These are phyloP conservation scores for Fusarium algeriense DNA, from an alignment of 2,329 filamentous ascomycete species.

Conservation along the genomic window DNA sequence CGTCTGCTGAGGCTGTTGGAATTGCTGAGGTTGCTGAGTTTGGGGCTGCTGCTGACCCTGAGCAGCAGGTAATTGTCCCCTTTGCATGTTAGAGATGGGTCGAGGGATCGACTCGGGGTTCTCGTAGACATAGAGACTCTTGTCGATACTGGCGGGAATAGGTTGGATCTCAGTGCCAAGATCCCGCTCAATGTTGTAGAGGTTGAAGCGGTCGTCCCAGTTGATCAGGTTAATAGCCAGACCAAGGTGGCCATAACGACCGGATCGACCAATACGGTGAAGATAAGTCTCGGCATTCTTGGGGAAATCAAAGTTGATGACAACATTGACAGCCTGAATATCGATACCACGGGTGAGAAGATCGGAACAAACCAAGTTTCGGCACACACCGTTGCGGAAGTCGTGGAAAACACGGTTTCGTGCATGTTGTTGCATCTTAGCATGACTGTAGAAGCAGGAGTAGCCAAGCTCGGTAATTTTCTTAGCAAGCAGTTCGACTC, in stretches of 20 bases:
- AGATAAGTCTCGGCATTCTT: conserved; percentile 99
- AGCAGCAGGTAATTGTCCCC: conserved; percentile 44
- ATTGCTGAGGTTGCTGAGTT: conserved; percentile 47
- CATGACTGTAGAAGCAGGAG: conserved; percentile 99
- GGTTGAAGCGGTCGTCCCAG: conserved; percentile 98
- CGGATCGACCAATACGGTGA: conserved; percentile 97
- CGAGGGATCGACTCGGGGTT: conserved; percentile 94
- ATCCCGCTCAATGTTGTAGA: conserved; percentile 98
- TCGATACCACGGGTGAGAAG: conserved; percentile 98
- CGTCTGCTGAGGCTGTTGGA: conserved; percentile 48
- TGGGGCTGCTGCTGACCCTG: conserved; percentile 50
- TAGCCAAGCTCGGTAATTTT: conserved; percentile 99
- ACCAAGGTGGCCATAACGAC: conserved; percentile 96
- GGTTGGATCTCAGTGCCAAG: conserved; percentile 96
- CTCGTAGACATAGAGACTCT: conserved; percentile 98
- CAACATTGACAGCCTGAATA: conserved; percentile 98
- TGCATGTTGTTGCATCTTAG: conserved; percentile 96
- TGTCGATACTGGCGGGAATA: conserved; percentile 95
- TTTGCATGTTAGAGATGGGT: conserved; percentile 70
- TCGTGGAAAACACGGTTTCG: conserved; percentile 99
- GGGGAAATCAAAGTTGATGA: conserved; percentile 99
- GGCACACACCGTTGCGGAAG: conserved; percentile 97
- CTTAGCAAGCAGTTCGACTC: conserved; percentile 96
- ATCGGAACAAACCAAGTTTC: conserved; percentile 98
- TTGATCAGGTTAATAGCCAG: conserved; percentile 99